phyloP scores from a whole-genome alignment of 345 rosid genomes.

The Lenwebbia sp. region DNA sequence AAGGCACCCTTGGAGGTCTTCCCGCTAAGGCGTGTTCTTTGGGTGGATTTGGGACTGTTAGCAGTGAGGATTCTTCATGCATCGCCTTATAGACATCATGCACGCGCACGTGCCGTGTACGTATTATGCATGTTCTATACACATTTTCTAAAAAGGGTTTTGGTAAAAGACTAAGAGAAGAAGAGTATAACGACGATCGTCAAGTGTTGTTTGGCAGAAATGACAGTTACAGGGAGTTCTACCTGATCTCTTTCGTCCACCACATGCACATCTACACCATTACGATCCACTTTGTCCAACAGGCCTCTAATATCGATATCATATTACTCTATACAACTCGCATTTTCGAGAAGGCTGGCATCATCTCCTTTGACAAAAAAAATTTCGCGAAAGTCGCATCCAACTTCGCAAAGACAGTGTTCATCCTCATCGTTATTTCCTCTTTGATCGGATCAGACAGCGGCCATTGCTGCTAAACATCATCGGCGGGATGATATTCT shows the following conservation, averaged over 20 bases:
- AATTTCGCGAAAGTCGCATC: conserved; percentile 62
- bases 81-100: too few relatives aligned
- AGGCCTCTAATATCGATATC: conserved; percentile 59
- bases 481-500: conserved; percentile 51
- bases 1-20: too few relatives aligned
- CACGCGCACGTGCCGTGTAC: too few relatives aligned
- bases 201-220: too few relatives aligned
- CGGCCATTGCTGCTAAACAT: conserved; percentile 52
- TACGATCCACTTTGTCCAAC: conserved; percentile 72
- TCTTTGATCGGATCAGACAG: conserved; percentile 58
- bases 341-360: conserved; percentile 65
- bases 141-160: too few relatives aligned
- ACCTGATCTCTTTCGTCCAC: background rate
- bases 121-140: too few relatives aligned
- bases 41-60: too few relatives aligned
- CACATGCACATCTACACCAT: conserved; percentile 45
- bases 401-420: conserved; percentile 51
- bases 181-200: too few relatives aligned
- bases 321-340: conserved; percentile 69
- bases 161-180: too few relatives aligned
- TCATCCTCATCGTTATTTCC: conserved; percentile 59
- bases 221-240: too few relatives aligned
- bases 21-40: too few relatives aligned
- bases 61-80: too few relatives aligned
- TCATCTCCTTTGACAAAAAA: conserved; percentile 23